A percentile compares a stretch with the other conserved stretches of the same genome.
These are phyloP conservation scores for Parastagonospora nodorum DNA, from an alignment of 2,329 filamentous ascomycete species.

Conservation along the genomic window DNA sequence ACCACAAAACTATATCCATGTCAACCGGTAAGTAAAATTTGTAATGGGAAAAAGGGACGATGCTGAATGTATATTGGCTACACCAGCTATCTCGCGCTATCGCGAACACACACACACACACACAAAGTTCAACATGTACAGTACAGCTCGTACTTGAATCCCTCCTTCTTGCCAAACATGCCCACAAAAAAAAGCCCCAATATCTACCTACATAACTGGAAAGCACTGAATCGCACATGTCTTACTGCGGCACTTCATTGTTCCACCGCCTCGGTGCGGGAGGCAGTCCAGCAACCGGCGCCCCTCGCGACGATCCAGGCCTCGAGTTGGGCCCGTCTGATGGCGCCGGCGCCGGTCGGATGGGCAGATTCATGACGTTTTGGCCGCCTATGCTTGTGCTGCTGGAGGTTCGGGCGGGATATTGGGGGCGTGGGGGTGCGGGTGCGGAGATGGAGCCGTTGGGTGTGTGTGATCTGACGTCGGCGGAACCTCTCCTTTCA, in stretches of 20 bases:
- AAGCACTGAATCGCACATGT: background rate
- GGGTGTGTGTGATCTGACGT: constrained; percentile 28
- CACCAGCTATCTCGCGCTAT: too few relatives aligned
- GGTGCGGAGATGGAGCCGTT: constrained; percentile 34
- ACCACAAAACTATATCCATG: too few relatives aligned
- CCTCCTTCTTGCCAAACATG: too few relatives aligned
- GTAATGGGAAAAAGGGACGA: too few relatives aligned
- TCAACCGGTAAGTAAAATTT: too few relatives aligned
- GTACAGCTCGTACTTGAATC: too few relatives aligned
- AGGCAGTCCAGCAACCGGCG: constrained; percentile 33
- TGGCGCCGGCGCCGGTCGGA: constrained; percentile 50
- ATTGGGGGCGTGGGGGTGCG: constrained; percentile 46
- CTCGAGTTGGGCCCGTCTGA: constrained; percentile 32
- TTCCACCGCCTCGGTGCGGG: constrained; percentile 40
- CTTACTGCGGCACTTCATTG: constrained; percentile 32
- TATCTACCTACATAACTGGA: too few relatives aligned
- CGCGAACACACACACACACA: too few relatives aligned
- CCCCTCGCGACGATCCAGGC: constrained; percentile 24
- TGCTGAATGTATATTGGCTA: too few relatives aligned
- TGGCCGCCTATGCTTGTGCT: constrained; percentile 33
- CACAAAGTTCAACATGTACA: too few relatives aligned
- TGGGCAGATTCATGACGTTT: constrained; percentile 51
- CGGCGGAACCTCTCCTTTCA: constrained; percentile 27
- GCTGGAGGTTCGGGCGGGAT: constrained; percentile 52
- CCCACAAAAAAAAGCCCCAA: too few relatives aligned